Conservation (phyloP, 2,329 filamentous ascomycete genomes). For the Fusarium neocosmosporiellum region DNA sequence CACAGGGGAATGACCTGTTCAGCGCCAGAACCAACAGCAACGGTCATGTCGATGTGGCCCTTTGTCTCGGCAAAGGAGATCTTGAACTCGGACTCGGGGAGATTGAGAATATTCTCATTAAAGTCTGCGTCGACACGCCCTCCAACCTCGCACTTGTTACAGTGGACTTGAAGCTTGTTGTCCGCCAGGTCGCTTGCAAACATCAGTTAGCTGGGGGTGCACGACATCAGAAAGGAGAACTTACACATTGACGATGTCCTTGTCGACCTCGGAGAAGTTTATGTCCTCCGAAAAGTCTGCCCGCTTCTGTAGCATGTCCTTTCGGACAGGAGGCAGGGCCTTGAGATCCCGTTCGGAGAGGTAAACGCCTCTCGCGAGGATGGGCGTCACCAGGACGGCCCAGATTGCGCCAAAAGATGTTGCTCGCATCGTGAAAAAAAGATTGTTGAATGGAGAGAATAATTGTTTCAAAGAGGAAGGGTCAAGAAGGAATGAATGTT, state of each 20-base stretch:
- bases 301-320: background rate
- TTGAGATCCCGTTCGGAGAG: background rate
- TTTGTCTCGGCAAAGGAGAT: background rate
- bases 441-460: background rate
- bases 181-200: background rate
- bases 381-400: background rate
- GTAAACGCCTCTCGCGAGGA: background rate
- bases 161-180: background rate
- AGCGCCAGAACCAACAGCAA: background rate
- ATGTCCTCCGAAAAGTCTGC: background rate
- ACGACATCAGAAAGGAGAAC: background rate
- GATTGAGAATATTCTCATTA: background rate
- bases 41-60: background rate
- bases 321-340: background rate
- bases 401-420: background rate
- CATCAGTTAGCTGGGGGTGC: background rate
- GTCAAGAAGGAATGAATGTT: background rate
- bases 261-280: background rate
- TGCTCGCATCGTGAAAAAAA: background rate
- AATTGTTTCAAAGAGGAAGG: background rate
- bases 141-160: background rate
- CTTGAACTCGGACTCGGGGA: background rate
- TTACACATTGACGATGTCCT: background rate
- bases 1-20: background rate
- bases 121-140: background rate